These are phyloP conservation scores for Naganishia antarctica DNA, from an alignment of 768 basidiomycete species.

Conservation along the genomic window DNA sequence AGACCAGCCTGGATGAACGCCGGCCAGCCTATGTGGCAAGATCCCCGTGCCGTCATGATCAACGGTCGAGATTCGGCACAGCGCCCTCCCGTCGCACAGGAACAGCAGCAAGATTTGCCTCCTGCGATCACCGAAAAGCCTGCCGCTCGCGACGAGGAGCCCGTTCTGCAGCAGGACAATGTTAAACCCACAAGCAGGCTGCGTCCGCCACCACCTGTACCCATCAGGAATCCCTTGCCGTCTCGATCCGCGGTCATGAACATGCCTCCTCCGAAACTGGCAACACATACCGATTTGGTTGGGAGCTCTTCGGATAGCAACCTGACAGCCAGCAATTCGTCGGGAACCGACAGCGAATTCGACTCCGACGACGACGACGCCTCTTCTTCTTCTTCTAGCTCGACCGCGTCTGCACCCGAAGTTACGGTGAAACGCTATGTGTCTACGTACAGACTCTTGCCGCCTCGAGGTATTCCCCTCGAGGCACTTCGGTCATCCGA, in stretches of 20 bases:
- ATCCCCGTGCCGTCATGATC: conserved; percentile 18
- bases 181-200: background rate
- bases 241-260: background rate
- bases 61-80: background rate
- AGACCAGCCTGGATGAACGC: conserved; percentile 29
- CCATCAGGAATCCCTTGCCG: conserved; percentile 9
- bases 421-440: conserved; percentile 17
- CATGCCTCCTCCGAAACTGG: conserved; percentile 14
- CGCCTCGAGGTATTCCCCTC: conserved; percentile 26
- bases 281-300: background rate
- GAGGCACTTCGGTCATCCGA: conserved; percentile 22
- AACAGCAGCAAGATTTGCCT: background rate
- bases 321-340: background rate
- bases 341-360: conserved; percentile 18
- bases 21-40: conserved; percentile 11
- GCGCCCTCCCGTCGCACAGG: background rate
- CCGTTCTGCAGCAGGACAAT: too few relatives aligned
- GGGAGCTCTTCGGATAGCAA: background rate
- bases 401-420: conserved; percentile 9
- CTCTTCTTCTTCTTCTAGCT: background rate
- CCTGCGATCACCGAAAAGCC: background rate
- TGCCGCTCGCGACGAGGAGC: background rate
- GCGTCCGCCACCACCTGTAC: conserved; percentile 6
- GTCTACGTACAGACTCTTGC: conserved; percentile 26
- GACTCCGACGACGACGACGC: conserved; percentile 4